phyloP scores from a whole-genome alignment of 345 rosid genomes.

The Crucihimalaya himalaica region DNA sequence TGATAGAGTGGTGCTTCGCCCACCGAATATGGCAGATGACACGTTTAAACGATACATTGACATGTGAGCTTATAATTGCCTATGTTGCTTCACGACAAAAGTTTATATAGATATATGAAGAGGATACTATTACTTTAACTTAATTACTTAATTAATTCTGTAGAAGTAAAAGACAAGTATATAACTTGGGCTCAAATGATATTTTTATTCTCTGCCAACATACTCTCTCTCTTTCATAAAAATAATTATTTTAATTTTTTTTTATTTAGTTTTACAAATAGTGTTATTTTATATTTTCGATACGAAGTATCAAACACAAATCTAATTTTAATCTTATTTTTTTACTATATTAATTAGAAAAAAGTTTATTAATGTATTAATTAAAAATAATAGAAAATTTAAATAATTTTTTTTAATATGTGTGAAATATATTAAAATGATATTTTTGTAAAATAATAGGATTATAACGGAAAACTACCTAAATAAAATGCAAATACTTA shows the following conservation, averaged over 20 bases:
- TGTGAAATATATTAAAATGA: too few species aligned
- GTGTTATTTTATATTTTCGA: too few species aligned
- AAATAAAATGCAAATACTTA: background rate
- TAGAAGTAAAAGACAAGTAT: background rate
- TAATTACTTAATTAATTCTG: background rate
- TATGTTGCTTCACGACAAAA: constrained; percentile 27
- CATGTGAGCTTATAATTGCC: constrained; percentile 41
- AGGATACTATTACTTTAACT: background rate
- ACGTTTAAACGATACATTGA: constrained; percentile 30
- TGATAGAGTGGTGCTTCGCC: constrained; percentile 27
- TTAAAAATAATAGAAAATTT: too few species aligned
- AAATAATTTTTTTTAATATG: too few species aligned
- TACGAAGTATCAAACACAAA: too few species aligned
- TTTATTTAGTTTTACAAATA: too few species aligned
- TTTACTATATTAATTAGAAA: too few species aligned
- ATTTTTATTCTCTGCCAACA: background rate
- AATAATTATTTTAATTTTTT: too few species aligned
- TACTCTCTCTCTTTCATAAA: too few species aligned
- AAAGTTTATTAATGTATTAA: too few species aligned
- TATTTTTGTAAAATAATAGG: too few species aligned
- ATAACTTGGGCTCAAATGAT: background rate
- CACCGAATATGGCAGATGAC: constrained; percentile 36
- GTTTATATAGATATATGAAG: background rate
- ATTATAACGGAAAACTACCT: background rate
- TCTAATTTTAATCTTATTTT: too few species aligned